phyloP scores from a whole-genome alignment of 2,329 filamentous ascomycete genomes.

The Phaeosphaeriaceae sp. region DNA sequence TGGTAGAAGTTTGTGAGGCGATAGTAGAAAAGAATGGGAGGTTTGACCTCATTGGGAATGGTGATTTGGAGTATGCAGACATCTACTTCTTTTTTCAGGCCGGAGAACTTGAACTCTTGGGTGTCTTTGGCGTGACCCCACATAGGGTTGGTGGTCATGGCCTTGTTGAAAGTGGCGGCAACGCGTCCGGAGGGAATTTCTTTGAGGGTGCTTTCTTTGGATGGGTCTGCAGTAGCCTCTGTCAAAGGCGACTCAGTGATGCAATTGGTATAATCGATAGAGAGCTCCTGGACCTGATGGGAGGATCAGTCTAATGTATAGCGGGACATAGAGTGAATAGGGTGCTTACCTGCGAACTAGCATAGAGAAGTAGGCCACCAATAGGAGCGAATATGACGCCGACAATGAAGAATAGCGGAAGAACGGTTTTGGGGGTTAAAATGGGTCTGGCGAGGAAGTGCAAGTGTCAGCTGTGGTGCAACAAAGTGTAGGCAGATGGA shows the following conservation, averaged over 20 bases:
- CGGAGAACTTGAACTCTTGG: slow-evolving; percentile 39
- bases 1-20: slow-evolving; percentile 98
- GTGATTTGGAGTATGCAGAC: slow-evolving; percentile 78
- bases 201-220: slow-evolving; percentile 42
- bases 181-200: slow-evolving; percentile 66
- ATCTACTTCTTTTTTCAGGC: slow-evolving; percentile 43
- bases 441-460: too few relatives aligned
- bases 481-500: too few relatives aligned
- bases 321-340: slow-evolving; percentile 21
- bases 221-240: slow-evolving; percentile 21
- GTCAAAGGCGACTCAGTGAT: slow-evolving; percentile 58
- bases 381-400: slow-evolving; percentile 94
- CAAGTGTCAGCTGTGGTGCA: too few relatives aligned
- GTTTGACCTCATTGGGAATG: slow-evolving; percentile 77
- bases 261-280: slow-evolving; percentile 90
- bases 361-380: slow-evolving; percentile 83
- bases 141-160: slow-evolving; percentile 39
- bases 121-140: slow-evolving; percentile 47
- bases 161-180: slow-evolving; percentile 72
- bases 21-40: slow-evolving; percentile 93
- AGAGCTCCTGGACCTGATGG: slow-evolving; percentile 81
- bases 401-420: slow-evolving; percentile 88
- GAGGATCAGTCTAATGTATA: slow-evolving; percentile 18
- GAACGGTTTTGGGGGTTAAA: slow-evolving; percentile 89
- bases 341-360: slow-evolving; percentile 73